phyloP scores from a whole-genome alignment of 2,329 filamentous ascomycete genomes.

The Diaporthe aspalathi region DNA sequence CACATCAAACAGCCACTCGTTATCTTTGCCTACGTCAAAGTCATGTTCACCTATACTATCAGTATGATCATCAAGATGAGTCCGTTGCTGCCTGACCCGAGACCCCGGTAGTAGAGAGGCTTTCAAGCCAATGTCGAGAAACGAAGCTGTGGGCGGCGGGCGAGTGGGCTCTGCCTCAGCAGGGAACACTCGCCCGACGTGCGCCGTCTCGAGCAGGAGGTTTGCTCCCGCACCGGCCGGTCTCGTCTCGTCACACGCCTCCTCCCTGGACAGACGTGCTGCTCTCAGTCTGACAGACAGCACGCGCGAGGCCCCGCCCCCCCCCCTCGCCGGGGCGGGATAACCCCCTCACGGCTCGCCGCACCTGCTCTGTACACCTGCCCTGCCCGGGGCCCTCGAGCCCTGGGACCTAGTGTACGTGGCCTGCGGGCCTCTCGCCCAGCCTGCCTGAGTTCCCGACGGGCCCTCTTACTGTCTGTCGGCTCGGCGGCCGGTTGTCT shows the following conservation, averaged over 20 bases:
- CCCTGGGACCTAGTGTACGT: too few relatives aligned
- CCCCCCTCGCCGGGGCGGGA: too few relatives aligned
- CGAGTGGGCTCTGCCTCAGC: not conserved
- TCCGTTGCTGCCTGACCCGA: not conserved
- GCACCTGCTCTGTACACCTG: not conserved
- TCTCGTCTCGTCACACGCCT: not conserved
- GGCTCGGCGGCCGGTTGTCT: not conserved
- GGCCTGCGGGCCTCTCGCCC: not conserved
- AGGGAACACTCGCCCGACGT: not conserved
- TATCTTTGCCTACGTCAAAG: not conserved
- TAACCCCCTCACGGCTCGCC: not conserved
- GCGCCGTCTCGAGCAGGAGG: not conserved
- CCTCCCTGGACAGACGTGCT: not conserved
- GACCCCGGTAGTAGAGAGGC: not conserved
- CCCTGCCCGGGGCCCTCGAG: not conserved
- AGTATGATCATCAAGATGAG: too few relatives aligned
- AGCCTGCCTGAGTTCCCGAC: not conserved
- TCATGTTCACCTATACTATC: too few relatives aligned
- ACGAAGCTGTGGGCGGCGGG: not conserved
- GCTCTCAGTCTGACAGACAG: not conserved
- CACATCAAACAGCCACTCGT: not conserved
- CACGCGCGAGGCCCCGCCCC: not conserved
- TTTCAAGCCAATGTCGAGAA: not conserved
- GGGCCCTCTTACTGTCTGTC: not conserved
- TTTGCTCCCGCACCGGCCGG: not conserved